Base-by-base conservation (phyloP, 2,329 filamentous ascomycete genomes). In the Cercospora sp. region DNA sequence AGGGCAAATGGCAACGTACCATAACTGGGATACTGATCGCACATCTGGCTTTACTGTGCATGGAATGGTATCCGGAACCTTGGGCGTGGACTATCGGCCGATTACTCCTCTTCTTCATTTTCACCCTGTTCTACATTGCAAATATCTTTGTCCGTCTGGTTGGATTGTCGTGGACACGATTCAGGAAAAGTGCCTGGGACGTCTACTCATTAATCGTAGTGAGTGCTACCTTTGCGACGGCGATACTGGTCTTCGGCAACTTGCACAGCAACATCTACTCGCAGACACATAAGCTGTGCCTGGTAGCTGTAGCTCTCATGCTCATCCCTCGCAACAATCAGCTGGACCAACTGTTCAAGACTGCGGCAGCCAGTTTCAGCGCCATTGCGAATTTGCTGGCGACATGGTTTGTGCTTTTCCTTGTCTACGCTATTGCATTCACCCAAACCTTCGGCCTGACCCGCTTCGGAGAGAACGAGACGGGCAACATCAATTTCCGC, bases 291-390 rank as follows among this genome's bases (percentile, higher is more conserved):
- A 99, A 99, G 80, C 87, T 97, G 69, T 97, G 97, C 79, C 85
- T 99, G 33, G 95, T 98, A 20, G 90, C 92, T 8, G 91, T 98
- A 64, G 90, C 95, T 2, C 85, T 98, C 8, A 84, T 99, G 62
- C 86, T 99, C 36, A 99, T 99, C 69, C 95, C 95, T 1, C 88
- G 96, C 62, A 99, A 99, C 78, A 96, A 99, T 75, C 94, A 97
- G 60, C 86, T 99, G 23, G 96, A 99, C 78, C 95, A 99, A 78
- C 88, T 99, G 0, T 99, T 99, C 88, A 99, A 99, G 80, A 99
- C 96, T 1, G 96, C 94, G 0, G 95, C 95, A 10, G 95, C 94
- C 63, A 97, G 92, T 88, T 82, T 99, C 73, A 90, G 92, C 2
- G 89, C 92, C 18, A 99, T 99, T 73, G 88, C 91, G 67, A 99